Evolutionary conservation across 2,329 filamentous ascomycete genomes (phyloP), one percentile per base, ranked within the genome.

Genomic region (Ascochyta viciae-villosae): DNA sequence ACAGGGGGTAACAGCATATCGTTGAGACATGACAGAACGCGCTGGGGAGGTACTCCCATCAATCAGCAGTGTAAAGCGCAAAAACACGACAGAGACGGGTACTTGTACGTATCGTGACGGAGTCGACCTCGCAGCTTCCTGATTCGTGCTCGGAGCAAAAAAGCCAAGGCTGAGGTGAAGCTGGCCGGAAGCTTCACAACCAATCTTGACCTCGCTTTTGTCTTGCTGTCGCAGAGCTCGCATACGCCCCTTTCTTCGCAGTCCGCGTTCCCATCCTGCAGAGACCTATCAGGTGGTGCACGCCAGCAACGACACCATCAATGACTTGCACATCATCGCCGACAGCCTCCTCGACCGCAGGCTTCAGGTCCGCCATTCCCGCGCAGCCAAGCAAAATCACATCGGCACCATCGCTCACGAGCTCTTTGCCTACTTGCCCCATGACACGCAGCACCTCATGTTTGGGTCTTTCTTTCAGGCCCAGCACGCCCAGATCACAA

Each of bases 261-360:
- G 80, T 82, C 61, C 72, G 67, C 62, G 79, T 66, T 23, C 78
- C 75, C 72, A 81, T 76, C 48, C 78, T 73, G n/a, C 80, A 79
- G 24, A 82, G 60, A 0, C 76, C 79, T 4, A 76, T 72, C 16
- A 82, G 62, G 55, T 81, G 74, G 31, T 82, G 80, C 16, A 82
- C 75, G 0, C 80, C 80, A 8, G 79, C 76, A 24, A 78, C 76
- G 1, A 84, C 82, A 0, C 81, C 81, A 70, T 84, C 82, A 24
- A 84, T 73, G 7, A 84, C 80, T 65, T 81, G 80, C 29, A 80
- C 77, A 41, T 76, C 73, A 27, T 76, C 71, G 0, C 74, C 75
- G 0, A 84, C 82, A 0, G 76, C 80, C 26, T 79, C 70, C 58
- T 82, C 79, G 38, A 82, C 79, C 4, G 77, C 77, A 23, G 66